Percentiles rank a stretch among this genome's conserved stretches.
phyloP scores from a whole-genome alignment of 805 yeast species.

The Wickerhamomyces hampshirensis region DNA sequence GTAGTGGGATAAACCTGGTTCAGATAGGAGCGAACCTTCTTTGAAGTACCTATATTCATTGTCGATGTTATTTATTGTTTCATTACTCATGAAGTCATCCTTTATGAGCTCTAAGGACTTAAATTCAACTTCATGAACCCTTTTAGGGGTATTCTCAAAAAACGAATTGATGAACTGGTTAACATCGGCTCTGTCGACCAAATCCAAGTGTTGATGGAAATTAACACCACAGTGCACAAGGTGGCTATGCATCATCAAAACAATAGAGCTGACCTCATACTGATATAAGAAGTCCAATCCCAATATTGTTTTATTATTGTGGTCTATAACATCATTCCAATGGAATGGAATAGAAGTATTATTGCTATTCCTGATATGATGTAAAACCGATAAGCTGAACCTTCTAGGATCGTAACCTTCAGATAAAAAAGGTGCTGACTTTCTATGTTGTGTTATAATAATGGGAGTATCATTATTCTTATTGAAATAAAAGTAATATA shows the following conservation, averaged over 20 bases:
- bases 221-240: conserved; percentile 5
- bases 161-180: not conserved
- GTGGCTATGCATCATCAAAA: conserved; percentile 19
- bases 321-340: conserved; percentile 15
- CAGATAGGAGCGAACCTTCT: conserved; percentile 19
- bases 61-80: conserved; percentile 2
- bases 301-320: conserved; percentile 15
- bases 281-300: conserved; percentile 12
- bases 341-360: not conserved
- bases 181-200: not conserved
- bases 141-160: too few relatives aligned
- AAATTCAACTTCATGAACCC: not conserved
- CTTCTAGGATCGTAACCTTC: too few relatives aligned
- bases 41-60: conserved; percentile 21
- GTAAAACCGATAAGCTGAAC: too few relatives aligned
- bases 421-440: too few relatives aligned
- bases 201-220: conserved; percentile 1
- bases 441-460: too few relatives aligned
- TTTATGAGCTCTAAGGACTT: conserved; percentile 6
- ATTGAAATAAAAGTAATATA: not conserved
- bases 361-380: too few relatives aligned
- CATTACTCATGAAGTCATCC: conserved; percentile 15
- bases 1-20: conserved; percentile 22
- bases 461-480: too few relatives aligned
- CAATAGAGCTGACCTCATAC: conserved; percentile 8